Base-by-base conservation (phyloP, 176 grass and related monocot species). In the Aechmea fasciata region DNA sequence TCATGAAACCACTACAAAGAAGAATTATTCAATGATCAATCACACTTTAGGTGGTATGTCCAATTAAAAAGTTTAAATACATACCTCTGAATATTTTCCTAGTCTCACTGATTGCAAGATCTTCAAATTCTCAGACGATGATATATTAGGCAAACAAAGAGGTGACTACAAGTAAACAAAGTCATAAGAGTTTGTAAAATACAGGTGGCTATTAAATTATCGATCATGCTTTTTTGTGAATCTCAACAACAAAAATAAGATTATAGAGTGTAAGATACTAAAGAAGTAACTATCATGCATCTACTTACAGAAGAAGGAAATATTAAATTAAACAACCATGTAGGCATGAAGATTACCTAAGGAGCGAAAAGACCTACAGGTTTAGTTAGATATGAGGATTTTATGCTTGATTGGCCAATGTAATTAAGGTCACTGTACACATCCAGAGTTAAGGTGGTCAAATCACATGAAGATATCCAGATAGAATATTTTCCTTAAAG, bases 1-100 rank as follows among this genome's bases (percentile, higher is more conserved):
- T 99, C 94, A 85, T 93, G 83, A 80, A 99, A 99, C 94, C 94
- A 99, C 89, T 99, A 75, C 80, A 87, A 64, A 87, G 51, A 29
- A 0, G 19, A 78, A 72, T 50, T 78, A 69, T 75, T 72, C 3
- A 69, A 22, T 77, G 78, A 19, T 51, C 33, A 24, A 20, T 57
- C 17, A 23, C 64, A 24, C 55, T 50, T 69, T 67, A 67, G 4
- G 80, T 75, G 33, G 50, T 66, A 71, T 41, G 33, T 41, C 33
- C 33, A 57, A 50, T 4, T 28, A 51, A 72, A 4, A 74, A 20
- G 13, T 75, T 15, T 11, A 29, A 84, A 67, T 18, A 5, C 26
- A 26, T 81, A 99, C 89, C 86, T 93, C 89, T 49, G 89, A 83
- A 78, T 99, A 99, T 78, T 93, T 99, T 75, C 94, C 94, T 51